Evolutionary conservation across 202 grass and related monocot species (phyloP), one percentile per base, ranked within the genome.

Genomic region (Schoenoplectus tabernaemontani): DNA sequence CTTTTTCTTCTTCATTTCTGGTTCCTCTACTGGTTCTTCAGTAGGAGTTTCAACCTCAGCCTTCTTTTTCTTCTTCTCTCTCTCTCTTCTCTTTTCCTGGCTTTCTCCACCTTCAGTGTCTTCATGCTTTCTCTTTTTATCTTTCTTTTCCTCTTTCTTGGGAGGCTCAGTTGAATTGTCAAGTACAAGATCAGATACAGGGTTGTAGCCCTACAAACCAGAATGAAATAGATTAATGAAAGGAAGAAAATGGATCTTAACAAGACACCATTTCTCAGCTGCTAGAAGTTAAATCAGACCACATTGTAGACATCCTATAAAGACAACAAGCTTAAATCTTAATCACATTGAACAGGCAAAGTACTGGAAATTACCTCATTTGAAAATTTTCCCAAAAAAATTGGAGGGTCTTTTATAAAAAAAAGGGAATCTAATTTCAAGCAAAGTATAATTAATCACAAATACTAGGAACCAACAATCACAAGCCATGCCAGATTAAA

Each of bases 71-170:
- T 90, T 85, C 79, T 89, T 88, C n/a, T 74, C 88, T 86, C 47
- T 85, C 68, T 1, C 37, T 71, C 51, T 84, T 85, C 38, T 86
- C 86, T 12, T 89, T 60, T 81, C 77, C 34, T 36, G 82, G 38
- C 82, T 78, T 69, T 81, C 84, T 63, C 83, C 19, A 34, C 59
- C 64, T 51, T 76, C 85, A 8, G 33, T 28, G 33, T 64, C 82
- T 8, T 85, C 82, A 59, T 89, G 95, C 78, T 94, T 93, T 58
- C 89, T 88, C 89, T 97, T 93, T 84, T 87, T 98, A 19, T 86
- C 80, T 70, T 65, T 79, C n/a, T 76, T 30, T 32, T 97, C 87
- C 3, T 83, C 76, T 72, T 91, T 93, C 80, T 85, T 81, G 22
- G 78, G 43, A 24, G 83, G 78, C 66, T 88, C 89, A 0, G 73